These are phyloP conservation scores for Knufia fluminis DNA, from an alignment of 2,329 filamentous ascomycete genomes.

Conservation along the genomic window DNA sequence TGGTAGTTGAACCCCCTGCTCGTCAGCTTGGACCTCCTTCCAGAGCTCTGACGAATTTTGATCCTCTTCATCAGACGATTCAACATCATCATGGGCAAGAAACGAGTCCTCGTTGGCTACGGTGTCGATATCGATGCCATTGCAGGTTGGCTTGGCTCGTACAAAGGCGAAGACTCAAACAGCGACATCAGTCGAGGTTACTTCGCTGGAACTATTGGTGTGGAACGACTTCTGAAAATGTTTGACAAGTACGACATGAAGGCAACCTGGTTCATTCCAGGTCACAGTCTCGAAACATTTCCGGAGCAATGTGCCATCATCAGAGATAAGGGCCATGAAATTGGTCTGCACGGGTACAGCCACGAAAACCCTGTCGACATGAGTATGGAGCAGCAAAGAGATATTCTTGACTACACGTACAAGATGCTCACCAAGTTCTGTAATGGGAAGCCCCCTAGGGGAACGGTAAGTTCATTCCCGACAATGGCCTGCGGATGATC, in stretches of 20 bases:
- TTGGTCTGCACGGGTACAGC: constrained; percentile 54
- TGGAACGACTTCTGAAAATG: constrained; percentile 57
- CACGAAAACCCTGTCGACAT: constrained; percentile 66
- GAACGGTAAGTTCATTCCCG: constrained; percentile 33
- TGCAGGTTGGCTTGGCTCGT: constrained; percentile 65
- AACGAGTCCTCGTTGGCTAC: constrained; percentile 50
- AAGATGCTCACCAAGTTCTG: constrained; percentile 63
- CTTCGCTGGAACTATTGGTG: constrained; percentile 60
- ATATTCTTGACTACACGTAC: constrained; percentile 69
- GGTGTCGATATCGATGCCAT: constrained; percentile 70
- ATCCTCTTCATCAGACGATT: background rate
- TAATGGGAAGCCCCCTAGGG: constrained; percentile 59
- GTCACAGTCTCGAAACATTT: constrained; percentile 56
- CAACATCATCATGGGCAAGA: constrained; percentile 30
- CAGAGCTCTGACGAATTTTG: too few species aligned
- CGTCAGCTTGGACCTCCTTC: too few species aligned
- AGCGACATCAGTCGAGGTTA: constrained; percentile 62
- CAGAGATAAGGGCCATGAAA: constrained; percentile 56
- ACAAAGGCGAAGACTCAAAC: constrained; percentile 62
- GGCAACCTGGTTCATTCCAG: constrained; percentile 57
- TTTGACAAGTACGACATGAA: constrained; percentile 66
- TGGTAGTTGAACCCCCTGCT: too few species aligned
- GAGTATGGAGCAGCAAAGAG: constrained; percentile 64
- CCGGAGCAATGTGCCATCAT: constrained; percentile 55
- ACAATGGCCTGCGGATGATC: background rate